Evolutionary conservation across 192 early-diverging fungal species (phyloP).

Genomic region (Pilobolus umbonatus): DNA sequence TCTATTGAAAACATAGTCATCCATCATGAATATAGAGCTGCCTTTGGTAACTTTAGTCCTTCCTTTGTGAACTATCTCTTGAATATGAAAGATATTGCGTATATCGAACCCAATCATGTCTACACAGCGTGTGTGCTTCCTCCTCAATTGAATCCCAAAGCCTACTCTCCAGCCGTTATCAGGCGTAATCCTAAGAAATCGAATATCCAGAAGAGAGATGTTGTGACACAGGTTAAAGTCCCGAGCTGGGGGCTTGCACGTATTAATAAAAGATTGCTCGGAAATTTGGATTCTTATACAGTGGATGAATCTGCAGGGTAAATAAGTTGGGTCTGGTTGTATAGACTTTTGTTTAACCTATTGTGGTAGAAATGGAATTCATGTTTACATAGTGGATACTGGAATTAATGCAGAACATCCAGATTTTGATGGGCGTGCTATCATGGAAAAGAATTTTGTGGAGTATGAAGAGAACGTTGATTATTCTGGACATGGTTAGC

Average conservation of each 20-base stretch:
- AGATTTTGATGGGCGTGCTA: conserved; percentile 49
- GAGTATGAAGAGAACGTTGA: conserved; percentile 27
- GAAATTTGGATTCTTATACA: conserved; percentile 40
- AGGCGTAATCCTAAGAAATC: background rate
- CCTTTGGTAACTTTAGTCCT: conserved; percentile 15
- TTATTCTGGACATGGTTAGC: conserved; percentile 42
- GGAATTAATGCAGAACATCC: conserved; percentile 42
- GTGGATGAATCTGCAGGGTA: conserved; percentile 58
- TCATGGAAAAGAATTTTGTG: conserved; percentile 36
- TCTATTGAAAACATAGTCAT: conserved; percentile 2
- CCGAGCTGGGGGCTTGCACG: conserved; percentile 48
- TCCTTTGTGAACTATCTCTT: conserved; percentile 18
- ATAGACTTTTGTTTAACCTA: background rate
- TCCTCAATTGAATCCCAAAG: background rate
- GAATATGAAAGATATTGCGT: conserved; percentile 15
- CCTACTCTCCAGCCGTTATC: background rate
- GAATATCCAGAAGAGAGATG: background rate
- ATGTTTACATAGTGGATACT: conserved; percentile 65
- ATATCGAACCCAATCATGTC: conserved; percentile 26
- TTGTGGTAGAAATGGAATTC: conserved; percentile 35
- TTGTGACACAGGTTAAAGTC: background rate
- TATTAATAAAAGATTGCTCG: conserved; percentile 31
- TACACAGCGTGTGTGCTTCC: conserved; percentile 12
- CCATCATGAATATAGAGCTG: conserved; percentile 5
- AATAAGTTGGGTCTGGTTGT: background rate